Evolutionary conservation across 345 rosid genomes (phyloP).

Genomic region (Linum lewisii): DNA sequence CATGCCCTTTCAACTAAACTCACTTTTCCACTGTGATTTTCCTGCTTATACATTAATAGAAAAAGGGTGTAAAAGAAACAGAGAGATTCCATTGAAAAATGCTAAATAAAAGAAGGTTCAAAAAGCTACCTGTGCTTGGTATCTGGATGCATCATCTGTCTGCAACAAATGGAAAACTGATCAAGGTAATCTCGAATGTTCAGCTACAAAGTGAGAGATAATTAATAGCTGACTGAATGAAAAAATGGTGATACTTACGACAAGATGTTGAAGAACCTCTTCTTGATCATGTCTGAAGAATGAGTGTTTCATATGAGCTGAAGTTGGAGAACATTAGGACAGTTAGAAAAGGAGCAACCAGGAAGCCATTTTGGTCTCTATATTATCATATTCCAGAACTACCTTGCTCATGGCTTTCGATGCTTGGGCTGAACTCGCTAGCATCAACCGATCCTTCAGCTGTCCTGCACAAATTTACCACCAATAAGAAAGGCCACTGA

Average conservation of each 20-base stretch:
- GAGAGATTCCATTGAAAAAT: not conserved
- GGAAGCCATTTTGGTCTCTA: too few relatives aligned
- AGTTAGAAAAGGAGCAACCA: not conserved
- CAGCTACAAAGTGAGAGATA: too few relatives aligned
- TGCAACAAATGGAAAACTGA: not conserved
- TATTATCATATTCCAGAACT: too few relatives aligned
- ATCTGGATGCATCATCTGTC: not conserved
- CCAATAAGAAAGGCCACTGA: not conserved
- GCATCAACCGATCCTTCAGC: not conserved
- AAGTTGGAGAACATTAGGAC: not conserved
- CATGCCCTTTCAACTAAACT: constrained; percentile 18
- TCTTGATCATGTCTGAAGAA: not conserved
- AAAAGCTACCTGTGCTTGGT: not conserved
- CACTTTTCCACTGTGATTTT: not conserved
- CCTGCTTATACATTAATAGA: constrained; percentile 9
- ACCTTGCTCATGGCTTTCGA: not conserved
- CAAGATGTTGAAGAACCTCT: too few relatives aligned
- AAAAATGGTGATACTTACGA: too few relatives aligned
- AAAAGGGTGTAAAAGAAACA: not conserved
- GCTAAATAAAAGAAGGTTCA: not conserved
- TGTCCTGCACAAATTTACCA: not conserved
- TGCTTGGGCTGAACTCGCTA: not conserved
- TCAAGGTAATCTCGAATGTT: too few relatives aligned
- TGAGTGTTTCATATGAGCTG: not conserved
- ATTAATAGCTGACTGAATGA: too few relatives aligned